Evolutionary conservation across 2,329 filamentous ascomycete genomes (phyloP).

Genomic region (Mycogone perniciosa): DNA sequence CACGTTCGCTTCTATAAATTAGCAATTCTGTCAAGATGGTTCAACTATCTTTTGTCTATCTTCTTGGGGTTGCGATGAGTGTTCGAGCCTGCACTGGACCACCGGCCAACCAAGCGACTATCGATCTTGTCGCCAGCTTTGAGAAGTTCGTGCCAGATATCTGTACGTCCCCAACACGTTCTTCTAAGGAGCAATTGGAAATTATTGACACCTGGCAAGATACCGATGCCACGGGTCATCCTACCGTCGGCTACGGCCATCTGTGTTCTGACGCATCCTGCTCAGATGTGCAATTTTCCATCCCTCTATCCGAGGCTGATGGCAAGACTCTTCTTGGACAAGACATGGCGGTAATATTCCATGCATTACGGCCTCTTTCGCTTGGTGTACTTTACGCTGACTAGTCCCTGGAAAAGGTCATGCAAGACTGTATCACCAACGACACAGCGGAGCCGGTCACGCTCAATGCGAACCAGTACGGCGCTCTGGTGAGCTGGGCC

Average conservation of each 20-base stretch:
- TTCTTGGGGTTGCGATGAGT: background rate
- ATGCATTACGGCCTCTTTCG: background rate
- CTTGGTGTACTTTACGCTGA: slow-evolving; percentile 1
- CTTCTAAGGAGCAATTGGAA: background rate
- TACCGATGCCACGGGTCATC: slow-evolving; percentile 38
- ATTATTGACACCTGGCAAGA: slow-evolving; percentile 12
- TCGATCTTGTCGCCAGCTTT: slow-evolving; percentile 2
- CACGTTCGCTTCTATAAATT: no score
- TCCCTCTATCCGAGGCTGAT: slow-evolving; percentile 36
- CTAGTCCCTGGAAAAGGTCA: background rate
- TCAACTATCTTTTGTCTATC: background rate
- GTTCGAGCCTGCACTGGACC: background rate
- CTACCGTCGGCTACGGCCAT: slow-evolving; percentile 47
- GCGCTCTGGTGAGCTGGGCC: slow-evolving; percentile 44
- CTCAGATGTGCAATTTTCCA: slow-evolving; percentile 38
- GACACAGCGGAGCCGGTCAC: slow-evolving; percentile 21
- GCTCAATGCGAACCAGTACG: slow-evolving; percentile 44
- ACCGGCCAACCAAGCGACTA: background rate
- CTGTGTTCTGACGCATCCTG: slow-evolving; percentile 36
- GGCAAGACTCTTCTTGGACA: slow-evolving; percentile 34
- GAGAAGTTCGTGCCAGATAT: background rate
- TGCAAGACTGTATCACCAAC: background rate
- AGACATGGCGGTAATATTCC: slow-evolving; percentile 26
- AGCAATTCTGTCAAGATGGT: background rate
- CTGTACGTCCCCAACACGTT: background rate